Evolutionary conservation across 2,329 filamentous ascomycete species (phyloP).

Genomic region (Tolypocladium capitatum): DNA sequence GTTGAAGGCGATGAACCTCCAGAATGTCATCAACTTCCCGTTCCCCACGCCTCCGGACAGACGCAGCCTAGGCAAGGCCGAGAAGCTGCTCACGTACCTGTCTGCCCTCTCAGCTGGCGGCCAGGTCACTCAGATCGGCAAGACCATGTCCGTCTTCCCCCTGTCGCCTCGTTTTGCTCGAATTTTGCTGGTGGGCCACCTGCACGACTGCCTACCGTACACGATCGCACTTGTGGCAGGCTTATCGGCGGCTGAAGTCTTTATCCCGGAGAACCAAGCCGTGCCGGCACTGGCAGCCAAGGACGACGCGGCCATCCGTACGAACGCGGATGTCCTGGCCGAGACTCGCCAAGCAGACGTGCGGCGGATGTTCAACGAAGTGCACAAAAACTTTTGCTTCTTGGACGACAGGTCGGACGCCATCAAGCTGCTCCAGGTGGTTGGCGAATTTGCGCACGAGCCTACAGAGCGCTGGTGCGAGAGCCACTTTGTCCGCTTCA

Average conservation of each 20-base stretch:
- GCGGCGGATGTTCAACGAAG: constrained; percentile 49
- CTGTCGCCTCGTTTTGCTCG: constrained; percentile 82
- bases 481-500: constrained; percentile 72
- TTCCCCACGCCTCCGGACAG: constrained; percentile 84
- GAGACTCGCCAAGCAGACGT: constrained; percentile 56
- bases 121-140: constrained; percentile 65
- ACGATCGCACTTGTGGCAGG: constrained; percentile 81
- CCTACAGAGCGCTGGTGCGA: constrained; percentile 62
- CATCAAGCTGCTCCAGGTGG: constrained; percentile 77
- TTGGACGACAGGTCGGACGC: constrained; percentile 77
- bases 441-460: constrained; percentile 75
- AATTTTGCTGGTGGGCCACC: constrained; percentile 78
- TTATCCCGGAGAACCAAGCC: constrained; percentile 68
- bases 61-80: constrained; percentile 64
- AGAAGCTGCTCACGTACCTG: constrained; percentile 74
- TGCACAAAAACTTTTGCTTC: constrained; percentile 65
- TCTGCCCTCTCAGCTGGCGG: constrained; percentile 63
- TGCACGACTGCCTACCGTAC: constrained; percentile 70
- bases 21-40: constrained; percentile 84
- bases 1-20: constrained; percentile 86
- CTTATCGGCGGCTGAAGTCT: constrained; percentile 77
- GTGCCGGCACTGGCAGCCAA: constrained; percentile 42
- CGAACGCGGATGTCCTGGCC: constrained; percentile 55
- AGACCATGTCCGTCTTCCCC: constrained; percentile 77
- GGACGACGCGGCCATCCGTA: constrained; percentile 36